Percentiles rank a stretch among this genome's conserved stretches.
These are phyloP conservation scores for Pleurotus giganteus DNA, from an alignment of 768 basidiomycete genomes.

Conservation along the genomic window DNA sequence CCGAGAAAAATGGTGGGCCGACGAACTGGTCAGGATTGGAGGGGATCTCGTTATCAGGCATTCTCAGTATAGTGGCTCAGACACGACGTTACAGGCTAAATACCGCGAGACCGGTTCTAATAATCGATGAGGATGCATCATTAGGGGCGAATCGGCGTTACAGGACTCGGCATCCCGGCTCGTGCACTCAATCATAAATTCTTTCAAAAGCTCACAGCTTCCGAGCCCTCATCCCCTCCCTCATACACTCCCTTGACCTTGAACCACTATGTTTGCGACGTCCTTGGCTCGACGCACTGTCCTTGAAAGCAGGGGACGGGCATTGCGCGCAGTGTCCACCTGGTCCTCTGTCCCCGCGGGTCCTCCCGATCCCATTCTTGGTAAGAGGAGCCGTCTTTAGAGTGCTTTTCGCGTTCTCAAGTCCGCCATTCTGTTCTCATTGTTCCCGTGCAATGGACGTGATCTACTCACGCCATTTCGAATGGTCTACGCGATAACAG, in stretches of 20 bases:
- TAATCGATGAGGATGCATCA: conserved; percentile 14
- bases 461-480: background rate
- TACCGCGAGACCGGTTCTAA: background rate
- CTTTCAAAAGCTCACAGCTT: conserved; percentile 4
- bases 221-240: conserved; percentile 14
- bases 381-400: conserved; percentile 34
- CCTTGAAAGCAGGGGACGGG: conserved; percentile 30
- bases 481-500: conserved; percentile 33
- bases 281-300: conserved; percentile 50
- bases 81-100: too few relatives aligned
- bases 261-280: conserved; percentile 44
- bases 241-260: conserved; percentile 22
- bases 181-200: background rate
- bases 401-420: conserved; percentile 7
- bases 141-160: conserved; percentile 14
- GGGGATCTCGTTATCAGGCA: background rate
- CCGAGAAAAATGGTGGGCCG: too few relatives aligned
- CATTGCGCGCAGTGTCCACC: conserved; percentile 56
- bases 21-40: background rate
- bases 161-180: conserved; percentile 4
- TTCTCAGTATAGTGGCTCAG: background rate
- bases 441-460: conserved; percentile 2
- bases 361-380: conserved; percentile 92
- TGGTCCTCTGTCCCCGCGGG: conserved; percentile 86
- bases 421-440: conserved; percentile 15